Evolutionary conservation across 768 basidiomycete genomes (phyloP).

Genomic region (Mycena haematopus): DNA sequence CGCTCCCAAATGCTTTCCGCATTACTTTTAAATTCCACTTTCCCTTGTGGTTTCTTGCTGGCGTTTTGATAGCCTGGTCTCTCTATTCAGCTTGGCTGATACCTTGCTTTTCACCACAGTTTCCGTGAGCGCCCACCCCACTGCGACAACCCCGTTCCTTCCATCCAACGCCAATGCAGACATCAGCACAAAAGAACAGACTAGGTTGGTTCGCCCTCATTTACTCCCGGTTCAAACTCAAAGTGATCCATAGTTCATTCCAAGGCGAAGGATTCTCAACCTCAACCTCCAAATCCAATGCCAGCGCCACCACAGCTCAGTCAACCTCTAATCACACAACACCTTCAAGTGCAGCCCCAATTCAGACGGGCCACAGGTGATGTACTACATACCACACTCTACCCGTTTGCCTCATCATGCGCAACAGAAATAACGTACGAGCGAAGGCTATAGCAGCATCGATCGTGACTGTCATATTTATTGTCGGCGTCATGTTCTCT

Average conservation of each 20-base stretch:
- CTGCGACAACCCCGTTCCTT: not conserved
- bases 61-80: no score
- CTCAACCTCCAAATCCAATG: not conserved
- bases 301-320: not conserved
- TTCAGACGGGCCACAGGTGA: not conserved
- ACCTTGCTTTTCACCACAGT: not conserved
- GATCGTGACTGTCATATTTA: not conserved
- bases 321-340: not conserved
- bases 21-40: no score
- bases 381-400: not conserved
- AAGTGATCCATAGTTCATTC: not conserved
- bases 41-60: no score
- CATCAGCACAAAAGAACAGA: not conserved
- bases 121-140: not conserved
- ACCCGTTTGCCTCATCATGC: not conserved
- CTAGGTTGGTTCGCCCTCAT: not conserved
- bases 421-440: not conserved
- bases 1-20: no score
- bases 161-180: not conserved
- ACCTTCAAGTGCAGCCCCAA: not conserved
- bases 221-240: not conserved
- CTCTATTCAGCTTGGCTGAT: not conserved
- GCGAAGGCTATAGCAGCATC: not conserved
- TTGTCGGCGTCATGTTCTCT: not conserved
- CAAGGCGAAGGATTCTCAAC: not conserved